Evolutionary conservation across 352 stramenopile species (phyloP), one percentile per base, ranked within the genome.

Genomic region (Pythium folliculosum): DNA sequence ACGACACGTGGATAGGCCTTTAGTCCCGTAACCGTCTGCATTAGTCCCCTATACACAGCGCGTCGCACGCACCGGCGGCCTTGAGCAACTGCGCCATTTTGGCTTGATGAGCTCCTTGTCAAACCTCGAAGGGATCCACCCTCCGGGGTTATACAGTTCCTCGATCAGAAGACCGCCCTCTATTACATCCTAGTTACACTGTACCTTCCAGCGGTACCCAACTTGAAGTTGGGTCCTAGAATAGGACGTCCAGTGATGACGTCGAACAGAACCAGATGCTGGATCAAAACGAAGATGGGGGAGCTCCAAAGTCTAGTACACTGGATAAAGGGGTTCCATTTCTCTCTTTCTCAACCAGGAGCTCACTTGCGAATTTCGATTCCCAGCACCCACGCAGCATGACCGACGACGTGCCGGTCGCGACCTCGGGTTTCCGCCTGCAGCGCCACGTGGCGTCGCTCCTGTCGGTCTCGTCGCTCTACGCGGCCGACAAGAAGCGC

Each of bases 381-480:
- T 27, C 35, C 32, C 5, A 37, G 35, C n/a, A 27, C 0, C 3
- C 19, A 50, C 44, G 7, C n/a, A 50, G 19, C 44, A 50, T 50
- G 44, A 27, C 44, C 44, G 44, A 50, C 44, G 44, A 25, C 44
- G n/a, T 23, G 37, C 53, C 35, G 12, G 38, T 60, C 53, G 57
- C 57, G 45, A 63, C 57, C 57, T 44, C 55, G 45, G 52, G 65
- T 32, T 64, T 67, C 30, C 70, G 78, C 37, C 51, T 84, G 38
- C 73, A 82, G 58, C 70, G 75, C 65, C 79, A 88, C 67, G 72
- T 82, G 59, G 37, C 57, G 56, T 74, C 75, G 58, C 74, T 82
- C 49, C 76, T 73, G 45, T 66, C 79, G 1, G 66, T 70, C 2
- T 21, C 21, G 10, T 63, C 59, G 47, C 73, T 53, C 44, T 86